phyloP scores from a whole-genome alignment of 768 basidiomycete species.

The Naganishia onofrii region DNA sequence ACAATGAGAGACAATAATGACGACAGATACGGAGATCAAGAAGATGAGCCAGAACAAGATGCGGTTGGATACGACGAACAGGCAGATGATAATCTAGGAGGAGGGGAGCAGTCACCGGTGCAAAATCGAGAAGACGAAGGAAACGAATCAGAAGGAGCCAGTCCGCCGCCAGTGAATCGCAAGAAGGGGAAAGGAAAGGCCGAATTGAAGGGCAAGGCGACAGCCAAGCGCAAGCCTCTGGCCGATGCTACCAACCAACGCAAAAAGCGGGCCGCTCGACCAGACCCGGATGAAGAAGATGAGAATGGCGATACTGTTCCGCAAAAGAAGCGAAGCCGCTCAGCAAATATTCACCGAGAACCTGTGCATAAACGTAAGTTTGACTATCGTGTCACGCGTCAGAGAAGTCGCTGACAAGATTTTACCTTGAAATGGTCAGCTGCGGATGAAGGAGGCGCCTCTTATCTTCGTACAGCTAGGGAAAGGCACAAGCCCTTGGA shows the following conservation, averaged over 20 bases:
- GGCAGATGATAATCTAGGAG: conserved; percentile 17
- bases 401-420: conserved; percentile 13
- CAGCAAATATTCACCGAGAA: conserved; percentile 5
- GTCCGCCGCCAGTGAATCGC: conserved; percentile 25
- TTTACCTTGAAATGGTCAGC: conserved; percentile 2
- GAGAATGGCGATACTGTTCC: not conserved
- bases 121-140: conserved; percentile 30
- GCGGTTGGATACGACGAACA: conserved; percentile 2
- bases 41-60: conserved; percentile 21
- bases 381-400: conserved; percentile 9
- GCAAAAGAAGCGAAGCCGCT: not conserved
- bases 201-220: conserved; percentile 13
- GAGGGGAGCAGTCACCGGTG: conserved; percentile 28
- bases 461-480: conserved; percentile 65
- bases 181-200: conserved; percentile 32
- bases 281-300: conserved; percentile 18
- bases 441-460: conserved; percentile 35
- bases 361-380: conserved; percentile 22
- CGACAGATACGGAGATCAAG: conserved; percentile 26
- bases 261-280: not conserved
- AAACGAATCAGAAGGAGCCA: conserved; percentile 24
- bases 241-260: conserved; percentile 13
- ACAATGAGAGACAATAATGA: conserved; percentile 9
- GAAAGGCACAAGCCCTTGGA: conserved; percentile 71
- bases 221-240: conserved; percentile 20